Conservation (phyloP, 331 rosid species). For the Dryas integrifolia region DNA sequence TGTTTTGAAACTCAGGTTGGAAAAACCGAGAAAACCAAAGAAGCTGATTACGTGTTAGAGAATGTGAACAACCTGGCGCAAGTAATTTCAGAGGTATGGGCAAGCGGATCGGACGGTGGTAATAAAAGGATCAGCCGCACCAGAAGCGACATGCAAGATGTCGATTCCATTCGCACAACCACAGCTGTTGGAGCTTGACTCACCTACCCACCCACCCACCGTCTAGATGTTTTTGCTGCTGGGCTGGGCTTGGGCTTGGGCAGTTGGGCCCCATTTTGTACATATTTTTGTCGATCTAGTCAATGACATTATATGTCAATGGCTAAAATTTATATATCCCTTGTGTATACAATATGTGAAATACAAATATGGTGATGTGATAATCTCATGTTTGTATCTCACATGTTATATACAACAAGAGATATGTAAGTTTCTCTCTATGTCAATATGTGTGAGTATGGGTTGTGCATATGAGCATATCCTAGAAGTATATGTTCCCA, state of each 20-base stretch:
- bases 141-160: constrained; percentile 45
- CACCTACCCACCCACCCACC: background rate
- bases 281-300: background rate
- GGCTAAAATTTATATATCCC: too few species aligned
- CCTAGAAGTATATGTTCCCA: background rate
- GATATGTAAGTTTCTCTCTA: too few species aligned
- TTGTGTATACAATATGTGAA: too few species aligned
- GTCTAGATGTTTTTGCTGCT: background rate
- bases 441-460: background rate
- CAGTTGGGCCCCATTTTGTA: background rate
- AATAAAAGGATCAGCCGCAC: constrained; percentile 37
- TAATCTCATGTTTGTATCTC: too few species aligned
- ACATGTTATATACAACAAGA: too few species aligned
- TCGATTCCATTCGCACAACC: constrained; percentile 32
- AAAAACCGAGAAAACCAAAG: constrained; percentile 43
- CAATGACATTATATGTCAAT: background rate
- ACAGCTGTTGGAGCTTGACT: constrained; percentile 64
- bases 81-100: constrained; percentile 63
- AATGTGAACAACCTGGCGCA: constrained; percentile 37
- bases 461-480: background rate
- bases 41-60: constrained; percentile 60
- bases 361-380: too few species aligned
- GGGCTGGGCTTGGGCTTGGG: constrained; percentile 5
- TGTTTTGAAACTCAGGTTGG: constrained; percentile 53
- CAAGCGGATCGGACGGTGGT: constrained; percentile 23